Base-by-base conservation (phyloP, 1,139 yeast genomes). In the Barnettozyma hawaiiensis region DNA sequence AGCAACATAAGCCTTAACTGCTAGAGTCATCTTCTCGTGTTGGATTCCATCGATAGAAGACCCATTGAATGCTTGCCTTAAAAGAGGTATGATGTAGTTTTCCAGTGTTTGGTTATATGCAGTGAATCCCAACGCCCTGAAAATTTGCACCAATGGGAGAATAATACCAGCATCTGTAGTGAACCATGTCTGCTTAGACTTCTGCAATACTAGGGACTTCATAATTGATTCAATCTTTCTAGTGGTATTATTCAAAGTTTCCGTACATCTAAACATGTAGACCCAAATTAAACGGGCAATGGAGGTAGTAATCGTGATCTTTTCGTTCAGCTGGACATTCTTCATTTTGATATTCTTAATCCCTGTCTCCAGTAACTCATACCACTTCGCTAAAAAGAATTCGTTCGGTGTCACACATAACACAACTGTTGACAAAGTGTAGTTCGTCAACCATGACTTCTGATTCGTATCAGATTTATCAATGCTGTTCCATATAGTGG, bases 211-310 rank as follows among this genome's bases (percentile, higher is more conserved):
- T 33, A 83, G 60, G 7, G 77, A 53, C 40, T 76, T 75, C 54
- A 81, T 77, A 24, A 92, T 64, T 5, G 64, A 61, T 26, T 75
- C 82, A 24, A 83, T 64, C 40, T 78, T 77, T 50, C 87, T 82
- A 3, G 90, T 78, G 0, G 96, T 89, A 47, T 85, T 83, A 59
- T 90, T 90, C 52, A 90, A 67, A 0, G 97, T 84, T 54, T 94
- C 98, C 0, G 95, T 76, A 50, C 90, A 78, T 47, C 98, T 71
- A 60, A 83, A 86, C 26, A 90, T 66, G 57, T 85, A 92, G 0
- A 90, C 95, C 98, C 98, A 94, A 1, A 85, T 63, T 28, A 94
- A 66, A 44, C 96, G 67, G 0, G 95, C 73, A 8, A 81, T 64
- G 42, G 92, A 82, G 0, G 78, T 75, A 12, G 86, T 73, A 41